Evolutionary conservation across 2,329 filamentous ascomycete species (phyloP), one percentile per base, ranked within the genome.

Genomic region (Alternaria longipes): DNA sequence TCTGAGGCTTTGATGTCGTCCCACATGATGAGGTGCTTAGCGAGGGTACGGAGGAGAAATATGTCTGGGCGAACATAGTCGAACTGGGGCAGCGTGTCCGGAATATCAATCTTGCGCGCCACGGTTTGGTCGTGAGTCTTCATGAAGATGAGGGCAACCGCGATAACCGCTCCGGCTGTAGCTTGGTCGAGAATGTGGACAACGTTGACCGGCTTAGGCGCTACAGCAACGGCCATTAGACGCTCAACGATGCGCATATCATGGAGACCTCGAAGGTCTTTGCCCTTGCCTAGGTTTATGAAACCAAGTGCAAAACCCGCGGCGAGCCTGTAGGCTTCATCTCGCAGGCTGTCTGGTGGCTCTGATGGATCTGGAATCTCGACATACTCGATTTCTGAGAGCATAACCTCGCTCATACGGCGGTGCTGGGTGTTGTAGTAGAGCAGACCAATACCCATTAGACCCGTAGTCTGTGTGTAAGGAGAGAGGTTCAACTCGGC

Each of bases 381-480:
- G 53, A 93, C 86, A 64, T 94, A 91, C 76, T 97, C 93, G 62
- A 99, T 95, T 77, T 99, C 95, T 0, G 94, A 98, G 52, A 99
- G 87, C 93, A 99, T 97, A 18, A 98, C 93, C 77, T 99, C 95
- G 74, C 93, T 98, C 95, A 99, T 99, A 38, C 96, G 90, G 30
- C 96, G 91, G 80, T 99, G 96, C 73, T 98, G 94, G 28, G 94
- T 97, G 75, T 94, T 91, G 80, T 91, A 96, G 78, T 98, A 99
- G 1, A 99, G 84, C 41, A 99, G 81, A 0, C 95, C 95, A 67
- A 99, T 97, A 2, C 95, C 95, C 93, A 99, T 96, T 42, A 99
- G 91, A 20, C 94, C 95, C 1, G 94, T 95, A 0, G 95, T 98
- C 78, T 99, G 95, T 0, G 94, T 97, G 18, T 97, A 84, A 4